Percentiles rank a stretch among this genome's conserved stretches.
Conservation (phyloP, 163 green algal species). For the Prototheca wickerhamii region DNA sequence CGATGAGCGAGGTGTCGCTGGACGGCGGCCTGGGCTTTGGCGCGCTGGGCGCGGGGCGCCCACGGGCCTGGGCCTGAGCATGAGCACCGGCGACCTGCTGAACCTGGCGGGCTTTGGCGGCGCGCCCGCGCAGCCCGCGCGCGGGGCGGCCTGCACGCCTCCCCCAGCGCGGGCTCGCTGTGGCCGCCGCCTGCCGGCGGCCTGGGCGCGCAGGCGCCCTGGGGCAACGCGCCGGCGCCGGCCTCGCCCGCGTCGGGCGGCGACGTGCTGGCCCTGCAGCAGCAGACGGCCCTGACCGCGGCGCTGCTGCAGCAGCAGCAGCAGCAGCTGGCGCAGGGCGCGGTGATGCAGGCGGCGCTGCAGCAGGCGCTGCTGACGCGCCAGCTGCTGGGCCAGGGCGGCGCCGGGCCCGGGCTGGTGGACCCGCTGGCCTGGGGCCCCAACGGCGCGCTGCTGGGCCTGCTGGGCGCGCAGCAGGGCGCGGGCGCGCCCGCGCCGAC, state of each 20-base stretch:
- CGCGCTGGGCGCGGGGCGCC: neutral
- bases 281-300: conserved; percentile 12
- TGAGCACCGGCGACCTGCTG: too few relatives aligned
- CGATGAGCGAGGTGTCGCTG: neutral
- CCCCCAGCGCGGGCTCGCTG: conserved; percentile 15
- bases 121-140: neutral
- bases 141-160: conserved; percentile 15
- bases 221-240: neutral
- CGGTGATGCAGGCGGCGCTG: conserved; percentile 27
- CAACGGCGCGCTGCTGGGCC: neutral
- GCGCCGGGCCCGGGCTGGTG: neutral
- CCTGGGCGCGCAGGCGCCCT: neutral
- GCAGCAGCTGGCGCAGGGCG: conserved; percentile 20
- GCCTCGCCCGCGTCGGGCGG: conserved; percentile 1
- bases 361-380: conserved; percentile 27
- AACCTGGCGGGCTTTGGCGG: too few relatives aligned
- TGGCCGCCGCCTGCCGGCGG: neutral
- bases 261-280: conserved; percentile 20
- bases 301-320: conserved; percentile 27
- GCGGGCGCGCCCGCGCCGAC: neutral
- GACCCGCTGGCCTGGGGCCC: neutral
- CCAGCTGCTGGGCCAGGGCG: conserved; percentile 1
- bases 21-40: neutral
- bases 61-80: conserved; percentile 1
- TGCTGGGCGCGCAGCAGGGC: neutral